Conservation (phyloP, 441 rosid species). For the Erodium trifolium region DNA sequence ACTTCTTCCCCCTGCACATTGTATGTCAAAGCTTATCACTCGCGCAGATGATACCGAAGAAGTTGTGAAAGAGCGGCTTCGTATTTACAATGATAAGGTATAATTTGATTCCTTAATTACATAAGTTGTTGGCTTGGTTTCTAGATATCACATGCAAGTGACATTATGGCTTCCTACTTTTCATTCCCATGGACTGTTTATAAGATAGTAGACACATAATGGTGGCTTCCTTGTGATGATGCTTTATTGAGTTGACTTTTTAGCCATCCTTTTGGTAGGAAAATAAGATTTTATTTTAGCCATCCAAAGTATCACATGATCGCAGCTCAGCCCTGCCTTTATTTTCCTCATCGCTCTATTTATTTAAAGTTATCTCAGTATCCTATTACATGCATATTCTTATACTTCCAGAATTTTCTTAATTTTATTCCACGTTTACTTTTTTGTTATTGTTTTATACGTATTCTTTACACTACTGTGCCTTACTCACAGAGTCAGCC, state of each 20-base stretch:
- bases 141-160: neutral
- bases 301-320: too few relatives aligned
- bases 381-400: neutral
- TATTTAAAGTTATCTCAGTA: too few relatives aligned
- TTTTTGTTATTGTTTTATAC: neutral
- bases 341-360: too few relatives aligned
- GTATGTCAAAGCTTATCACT: constrained; percentile 54
- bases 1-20: constrained; percentile 51
- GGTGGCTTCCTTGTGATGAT: too few relatives aligned
- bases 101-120: neutral
- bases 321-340: too few relatives aligned
- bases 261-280: too few relatives aligned
- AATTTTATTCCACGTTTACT: neutral
- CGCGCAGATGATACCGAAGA: constrained; percentile 56
- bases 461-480: neutral
- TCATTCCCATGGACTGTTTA: too few relatives aligned
- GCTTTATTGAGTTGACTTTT: too few relatives aligned
- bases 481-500: constrained; percentile 49
- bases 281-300: too few relatives aligned
- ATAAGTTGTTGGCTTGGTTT: too few relatives aligned
- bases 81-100: constrained; percentile 50
- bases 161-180: neutral
- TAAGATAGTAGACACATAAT: too few relatives aligned
- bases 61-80: constrained; percentile 56
- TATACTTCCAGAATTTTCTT: neutral